phyloP scores from a whole-genome alignment of 2,329 filamentous ascomycete species.

The Trematosphaeria pertusa region DNA sequence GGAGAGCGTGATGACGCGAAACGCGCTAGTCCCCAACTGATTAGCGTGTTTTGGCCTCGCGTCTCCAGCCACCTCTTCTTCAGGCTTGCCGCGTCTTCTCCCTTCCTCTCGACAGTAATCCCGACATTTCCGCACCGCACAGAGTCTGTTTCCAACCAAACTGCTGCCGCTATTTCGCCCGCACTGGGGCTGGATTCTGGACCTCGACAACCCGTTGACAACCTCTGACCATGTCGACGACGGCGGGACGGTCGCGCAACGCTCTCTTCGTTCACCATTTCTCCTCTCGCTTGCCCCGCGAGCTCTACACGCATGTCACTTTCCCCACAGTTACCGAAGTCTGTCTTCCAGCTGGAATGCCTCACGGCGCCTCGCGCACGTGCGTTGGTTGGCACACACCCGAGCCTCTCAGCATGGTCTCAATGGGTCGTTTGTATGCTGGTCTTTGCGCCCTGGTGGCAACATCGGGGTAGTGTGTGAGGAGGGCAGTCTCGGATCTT shows the following conservation, averaged over 20 bases:
- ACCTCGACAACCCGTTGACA: conserved; percentile 13
- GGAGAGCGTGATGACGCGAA: conserved; percentile 13
- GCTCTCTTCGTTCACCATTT: conserved; percentile 25
- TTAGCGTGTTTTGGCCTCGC: conserved; percentile 19
- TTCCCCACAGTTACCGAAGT: conserved; percentile 80
- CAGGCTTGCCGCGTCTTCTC: neutral
- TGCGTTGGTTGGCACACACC: conserved; percentile 57
- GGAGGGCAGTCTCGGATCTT: conserved; percentile 84
- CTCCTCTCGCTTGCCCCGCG: conserved; percentile 44
- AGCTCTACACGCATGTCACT: conserved; percentile 68
- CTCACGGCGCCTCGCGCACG: conserved; percentile 53
- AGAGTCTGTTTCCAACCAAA: conserved; percentile 11
- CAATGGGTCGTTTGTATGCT: conserved; percentile 55
- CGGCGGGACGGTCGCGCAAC: conserved; percentile 32
- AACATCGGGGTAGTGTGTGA: conserved; percentile 46
- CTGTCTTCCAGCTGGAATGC: conserved; percentile 70
- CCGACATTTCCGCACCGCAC: conserved; percentile 22
- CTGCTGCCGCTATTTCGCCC: conserved; percentile 6
- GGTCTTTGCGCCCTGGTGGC: conserved; percentile 46
- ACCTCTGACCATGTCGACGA: conserved; percentile 37
- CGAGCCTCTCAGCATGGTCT: conserved; percentile 66
- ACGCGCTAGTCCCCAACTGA: neutral
- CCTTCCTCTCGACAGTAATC: conserved; percentile 19
- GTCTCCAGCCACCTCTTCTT: conserved; percentile 14
- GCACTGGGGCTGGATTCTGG: conserved; percentile 21